These are phyloP conservation scores for Suillus subluteus DNA, from an alignment of 768 basidiomycete species.

Conservation along the genomic window DNA sequence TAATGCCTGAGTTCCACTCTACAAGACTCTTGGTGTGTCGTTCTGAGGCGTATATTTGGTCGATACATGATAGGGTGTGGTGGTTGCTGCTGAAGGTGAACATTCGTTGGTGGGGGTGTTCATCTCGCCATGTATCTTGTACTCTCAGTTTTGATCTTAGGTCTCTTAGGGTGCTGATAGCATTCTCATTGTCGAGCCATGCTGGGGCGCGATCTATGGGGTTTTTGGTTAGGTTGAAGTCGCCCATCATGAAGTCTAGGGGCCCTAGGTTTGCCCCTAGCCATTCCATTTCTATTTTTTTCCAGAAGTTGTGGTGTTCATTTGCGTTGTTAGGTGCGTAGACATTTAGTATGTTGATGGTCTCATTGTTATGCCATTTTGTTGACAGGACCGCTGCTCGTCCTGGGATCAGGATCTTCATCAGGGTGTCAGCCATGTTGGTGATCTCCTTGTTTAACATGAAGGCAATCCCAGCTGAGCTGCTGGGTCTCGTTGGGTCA, in stretches of 20 bases:
- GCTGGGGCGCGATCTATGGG: not conserved
- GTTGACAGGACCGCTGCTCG: constrained; percentile 13
- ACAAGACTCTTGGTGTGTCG: not conserved
- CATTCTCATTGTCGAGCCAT: too few species aligned
- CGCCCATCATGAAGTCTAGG: not conserved
- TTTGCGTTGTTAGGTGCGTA: constrained; percentile 22
- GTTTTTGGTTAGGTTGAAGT: not conserved
- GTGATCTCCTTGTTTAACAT: constrained; percentile 20
- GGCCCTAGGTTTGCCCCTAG: not conserved
- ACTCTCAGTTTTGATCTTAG: not conserved
- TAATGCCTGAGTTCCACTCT: not conserved
- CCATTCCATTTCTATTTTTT: not conserved
- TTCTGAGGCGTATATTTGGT: not conserved
- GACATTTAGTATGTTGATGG: constrained; percentile 18
- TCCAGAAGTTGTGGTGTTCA: constrained; percentile 19
- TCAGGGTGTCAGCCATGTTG: accelerated
- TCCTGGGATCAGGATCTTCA: constrained; percentile 16
- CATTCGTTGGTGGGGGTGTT: not conserved
- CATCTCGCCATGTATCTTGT: not conserved
- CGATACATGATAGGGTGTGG: not conserved
- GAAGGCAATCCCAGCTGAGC: constrained; percentile 21
- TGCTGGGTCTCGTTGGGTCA: not conserved
- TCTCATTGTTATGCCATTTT: constrained; percentile 18
- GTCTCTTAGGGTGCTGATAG: constrained; percentile 17
- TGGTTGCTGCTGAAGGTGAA: not conserved